Base-by-base conservation (phyloP, 768 basidiomycete genomes). In the Hemileccinum impolitum region DNA sequence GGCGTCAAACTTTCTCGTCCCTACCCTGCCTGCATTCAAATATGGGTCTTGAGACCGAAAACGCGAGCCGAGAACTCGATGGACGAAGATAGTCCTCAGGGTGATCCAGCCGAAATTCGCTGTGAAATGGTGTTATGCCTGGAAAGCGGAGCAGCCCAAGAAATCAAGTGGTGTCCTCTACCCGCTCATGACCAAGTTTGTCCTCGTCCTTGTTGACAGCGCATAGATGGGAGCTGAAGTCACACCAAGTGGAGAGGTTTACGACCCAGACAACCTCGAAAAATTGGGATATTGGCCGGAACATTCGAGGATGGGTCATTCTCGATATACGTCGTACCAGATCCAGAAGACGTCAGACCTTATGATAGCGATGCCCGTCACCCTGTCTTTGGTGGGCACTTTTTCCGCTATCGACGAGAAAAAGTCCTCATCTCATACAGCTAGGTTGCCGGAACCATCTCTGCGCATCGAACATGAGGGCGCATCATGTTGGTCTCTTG, bases 141-240 rank as follows among this genome's bases (percentile, higher is more conserved):
- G 9, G 85, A 94, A n/a, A 74, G 75, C 17, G 93, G 94, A 0
- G 79, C 87, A 4, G 87, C 84, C 3, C 79, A 83, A 55, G 86
- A 90, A 43, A 63, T 94, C 13, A 92, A 87, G 68, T 98, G 95
- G 94, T 94, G 94, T 66, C 95, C 95, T 3, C 64, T 93, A 25
- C 93, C 94, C 1, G 82, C 87, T 15, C 80, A 90, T 56, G 90
- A 91, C 48, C 40, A 64, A 13, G 75, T 77, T 41, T 49, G 75
- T 69, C 51, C 48, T 39, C 15, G 6, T 19, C 38, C 26, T 38
- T 36, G 2, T 36, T 17, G 4, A 9, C 6, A 15, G 15, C 6
- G 1, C 4, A 6, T 37, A 1, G 3, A 42, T 47, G 8, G 43
- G 25, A n/a, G 2, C 51, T 60, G 9, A 51, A 18, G 30, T 21